Base-by-base conservation (phyloP, 164 flowering plant genomes). In the Echeveria elegans region DNA sequence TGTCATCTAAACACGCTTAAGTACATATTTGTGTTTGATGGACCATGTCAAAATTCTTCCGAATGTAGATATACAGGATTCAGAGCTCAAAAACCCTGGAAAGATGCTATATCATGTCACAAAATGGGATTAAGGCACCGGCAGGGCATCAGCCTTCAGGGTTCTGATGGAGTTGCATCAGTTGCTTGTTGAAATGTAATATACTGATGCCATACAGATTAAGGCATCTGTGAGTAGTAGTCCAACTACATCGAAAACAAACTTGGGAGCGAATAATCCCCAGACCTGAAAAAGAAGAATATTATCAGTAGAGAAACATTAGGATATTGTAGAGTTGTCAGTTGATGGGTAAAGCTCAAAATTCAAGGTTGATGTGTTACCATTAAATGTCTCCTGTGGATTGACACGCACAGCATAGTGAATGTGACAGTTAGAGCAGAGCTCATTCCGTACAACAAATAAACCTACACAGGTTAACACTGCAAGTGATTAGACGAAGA, bases 231-330 rank as follows among this genome's bases (percentile, higher is more conserved):
- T 77, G 0, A 92, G 80, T 26, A 90, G 63, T 21, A 92, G 94
- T 58, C 88, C 90, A 41, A 83, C 86, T 63, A 82, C 96, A 75
- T 93, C 97, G 59, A 93, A 93, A 30, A 89, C 97, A 77, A 85
- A 95, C 69, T 92, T 95, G 26, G 99, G 99, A 67, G 99, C 97
- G 79, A 95, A 95, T 65, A 92, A 72, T 2, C 99, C 99, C 99
- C 99, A 94, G 2, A 94, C 96, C 99, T 94, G 92, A 78, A 75
- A 74, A 38, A 8, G 12, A 38, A 14, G 12, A 38, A 38, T 38
- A 38, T 38, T 38, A 10, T 38, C 41, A 38, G 41, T 4, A 8
- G 41, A 38, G 41, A 38, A 38, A 38, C 41, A 38, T 38, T 23
- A 3, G 41, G 37, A 36, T 23, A 29, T 30, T 21, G n/a, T 30